These are phyloP conservation scores for Alternaria postmessia DNA, from an alignment of 2,329 filamentous ascomycete genomes.

Conservation along the genomic window DNA sequence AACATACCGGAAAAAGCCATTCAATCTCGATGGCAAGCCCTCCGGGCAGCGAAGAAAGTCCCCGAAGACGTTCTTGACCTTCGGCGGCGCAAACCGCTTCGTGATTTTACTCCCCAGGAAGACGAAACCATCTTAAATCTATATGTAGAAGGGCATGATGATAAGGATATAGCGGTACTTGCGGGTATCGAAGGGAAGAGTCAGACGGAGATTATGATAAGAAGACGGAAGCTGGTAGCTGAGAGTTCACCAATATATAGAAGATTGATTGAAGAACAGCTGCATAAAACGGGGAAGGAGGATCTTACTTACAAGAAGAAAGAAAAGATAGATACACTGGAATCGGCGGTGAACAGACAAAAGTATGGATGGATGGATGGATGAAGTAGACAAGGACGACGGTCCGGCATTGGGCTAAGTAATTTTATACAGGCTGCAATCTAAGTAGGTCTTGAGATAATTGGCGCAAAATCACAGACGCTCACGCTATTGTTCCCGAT, in stretches of 20 bases:
- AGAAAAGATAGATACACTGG: neutral
- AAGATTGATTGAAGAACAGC: conserved; percentile 5
- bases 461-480: neutral
- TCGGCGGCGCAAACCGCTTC: conserved; percentile 1
- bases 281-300: neutral
- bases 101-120: conserved; percentile 7
- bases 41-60: conserved; percentile 9
- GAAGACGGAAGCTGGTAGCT: conserved; percentile 1
- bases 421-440: neutral
- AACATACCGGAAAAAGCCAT: conserved; percentile 3
- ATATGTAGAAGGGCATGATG: conserved; percentile 6
- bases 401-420: neutral
- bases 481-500: neutral
- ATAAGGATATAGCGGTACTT: conserved; percentile 1
- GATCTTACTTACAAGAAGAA: neutral
- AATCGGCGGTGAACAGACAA: neutral
- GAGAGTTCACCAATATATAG: conserved; percentile 7
- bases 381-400: neutral
- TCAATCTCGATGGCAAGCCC: conserved; percentile 12
- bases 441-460: neutral
- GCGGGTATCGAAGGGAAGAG: conserved; percentile 3
- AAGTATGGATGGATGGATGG: neutral
- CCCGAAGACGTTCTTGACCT: conserved; percentile 11
- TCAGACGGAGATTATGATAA: conserved; percentile 1
- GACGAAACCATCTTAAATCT: conserved; percentile 13